Base-by-base conservation (phyloP, 148 eudicot genomes). In the Polygonum aviculare region DNA sequence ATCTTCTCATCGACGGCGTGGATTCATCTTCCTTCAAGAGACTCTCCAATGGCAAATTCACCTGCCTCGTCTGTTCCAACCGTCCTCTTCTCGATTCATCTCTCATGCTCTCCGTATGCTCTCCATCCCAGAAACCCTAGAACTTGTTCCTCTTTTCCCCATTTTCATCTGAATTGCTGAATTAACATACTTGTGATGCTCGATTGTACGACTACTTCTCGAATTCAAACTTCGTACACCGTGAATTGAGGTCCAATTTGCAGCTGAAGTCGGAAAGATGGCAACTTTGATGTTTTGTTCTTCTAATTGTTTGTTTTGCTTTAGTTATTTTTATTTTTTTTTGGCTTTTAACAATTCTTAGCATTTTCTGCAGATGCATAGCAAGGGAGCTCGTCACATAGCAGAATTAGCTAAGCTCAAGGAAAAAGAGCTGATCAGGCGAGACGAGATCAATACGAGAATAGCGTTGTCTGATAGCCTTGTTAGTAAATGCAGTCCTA, bases 11-110 rank as follows among this genome's bases (percentile, higher is more conserved):
- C 40, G 86, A 87, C 22, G 77, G 78, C 78, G 38, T 84, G 44
- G 84, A 82, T 33, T 39, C 82, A 6, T 82, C 87, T 6, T 83
- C 87, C 69, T 89, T 81, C 77, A 83, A 81, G 84, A 85, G 84
- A 75, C 88, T 88, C 69, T 73, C 92, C 47, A 79, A 31, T 44
- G 92, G 92, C 19, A 88, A 86, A 81, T 85, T 80, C 78, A 82
- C 84, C 3, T 86, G 92, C 81, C 83, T 88, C 35, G 77, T 88
- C 26, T 88, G 92, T 82, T 84, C 90, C 59, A 77, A 82, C 75
- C 79, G 59, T 48, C 90, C 92, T 33, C 44, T 86, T 50, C 85
- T 86, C 79, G 92, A 88, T 76, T 83, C 92, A 31, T 82, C 92
- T 69, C 82, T 80, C 21, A 83, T 86, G 83, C 90, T 88, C 75